phyloP scores from a whole-genome alignment of 805 yeast genomes.

The Candida xyloterini region DNA sequence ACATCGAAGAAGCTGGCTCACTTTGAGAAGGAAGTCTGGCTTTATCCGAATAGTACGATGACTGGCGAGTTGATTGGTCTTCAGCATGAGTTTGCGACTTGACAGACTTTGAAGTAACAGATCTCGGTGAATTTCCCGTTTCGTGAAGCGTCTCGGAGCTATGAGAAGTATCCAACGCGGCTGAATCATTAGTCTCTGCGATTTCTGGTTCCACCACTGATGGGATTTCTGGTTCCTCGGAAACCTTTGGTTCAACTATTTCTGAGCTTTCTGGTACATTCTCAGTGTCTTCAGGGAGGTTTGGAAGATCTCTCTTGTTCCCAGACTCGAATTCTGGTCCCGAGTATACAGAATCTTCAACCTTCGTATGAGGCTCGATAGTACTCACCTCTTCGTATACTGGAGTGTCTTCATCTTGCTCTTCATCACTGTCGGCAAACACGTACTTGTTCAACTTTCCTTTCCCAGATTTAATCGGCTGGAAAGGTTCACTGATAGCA shows the following conservation, averaged over 20 bases:
- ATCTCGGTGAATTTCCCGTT: not conserved
- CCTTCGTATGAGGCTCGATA: too few relatives aligned
- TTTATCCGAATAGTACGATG: conserved; percentile 6
- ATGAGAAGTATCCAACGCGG: not conserved
- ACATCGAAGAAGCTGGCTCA: conserved; percentile 16
- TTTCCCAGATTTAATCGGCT: conserved; percentile 13
- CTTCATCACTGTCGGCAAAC: conserved; percentile 28
- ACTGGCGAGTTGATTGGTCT: conserved; percentile 4
- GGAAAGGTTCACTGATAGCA: conserved; percentile 10
- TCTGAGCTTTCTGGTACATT: too few relatives aligned
- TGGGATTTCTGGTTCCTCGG: too few relatives aligned
- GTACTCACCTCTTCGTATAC: conserved; percentile 10
- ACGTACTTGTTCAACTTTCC: conserved; percentile 28
- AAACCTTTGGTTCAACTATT: too few relatives aligned
- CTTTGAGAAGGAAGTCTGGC: conserved; percentile 9
- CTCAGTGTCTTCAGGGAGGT: too few relatives aligned
- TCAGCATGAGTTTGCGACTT: not conserved
- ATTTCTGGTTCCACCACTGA: not conserved
- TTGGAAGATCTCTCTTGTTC: not conserved
- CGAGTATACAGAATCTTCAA: too few relatives aligned
- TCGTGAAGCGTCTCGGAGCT: not conserved
- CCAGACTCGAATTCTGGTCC: not conserved
- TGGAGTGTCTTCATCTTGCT: conserved; percentile 19
- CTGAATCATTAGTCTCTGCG: not conserved
- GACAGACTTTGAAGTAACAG: not conserved